These are phyloP conservation scores for Aureobasidium sp. DNA, from an alignment of 2,329 filamentous ascomycete species.

Conservation along the genomic window DNA sequence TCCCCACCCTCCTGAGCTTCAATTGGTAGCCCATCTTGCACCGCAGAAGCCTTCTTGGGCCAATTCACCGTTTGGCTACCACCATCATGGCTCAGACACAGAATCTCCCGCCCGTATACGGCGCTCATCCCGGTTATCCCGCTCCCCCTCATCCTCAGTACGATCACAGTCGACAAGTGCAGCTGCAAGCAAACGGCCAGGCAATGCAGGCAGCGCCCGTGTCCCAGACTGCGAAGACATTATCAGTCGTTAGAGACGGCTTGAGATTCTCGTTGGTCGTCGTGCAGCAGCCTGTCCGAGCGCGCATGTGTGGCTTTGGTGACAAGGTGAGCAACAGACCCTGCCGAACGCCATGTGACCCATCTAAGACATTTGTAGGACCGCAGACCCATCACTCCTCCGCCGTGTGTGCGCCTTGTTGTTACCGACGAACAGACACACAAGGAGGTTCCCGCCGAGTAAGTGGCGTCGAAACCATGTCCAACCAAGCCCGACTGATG, in stretches of 20 bases:
- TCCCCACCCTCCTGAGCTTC: background rate
- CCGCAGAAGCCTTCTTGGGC: background rate
- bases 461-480: background rate
- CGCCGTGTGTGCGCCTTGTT: constrained; percentile 79
- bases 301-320: constrained; percentile 97
- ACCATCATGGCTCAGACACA: constrained; percentile 8
- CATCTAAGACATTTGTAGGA: constrained; percentile 53
- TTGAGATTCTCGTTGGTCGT: constrained; percentile 39
- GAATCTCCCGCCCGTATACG: constrained; percentile 8
- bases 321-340: constrained; percentile 64
- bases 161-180: background rate
- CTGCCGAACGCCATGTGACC: constrained; percentile 8
- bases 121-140: background rate
- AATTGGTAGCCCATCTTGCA: constrained; percentile 7
- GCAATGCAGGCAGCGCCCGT: constrained; percentile 1
- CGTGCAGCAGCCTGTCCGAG: constrained; percentile 83
- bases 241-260: background rate
- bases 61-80: constrained; percentile 13
- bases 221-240: background rate
- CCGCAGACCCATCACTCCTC: constrained; percentile 89
- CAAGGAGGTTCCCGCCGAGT: constrained; percentile 60
- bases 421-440: constrained; percentile 68
- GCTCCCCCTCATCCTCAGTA: constrained; percentile 1
- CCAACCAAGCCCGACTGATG: constrained; percentile 1
- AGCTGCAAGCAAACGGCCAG: constrained; percentile 11